Conservation (phyloP, 2,329 filamentous ascomycete genomes). For the Botrytis byssoidea region DNA sequence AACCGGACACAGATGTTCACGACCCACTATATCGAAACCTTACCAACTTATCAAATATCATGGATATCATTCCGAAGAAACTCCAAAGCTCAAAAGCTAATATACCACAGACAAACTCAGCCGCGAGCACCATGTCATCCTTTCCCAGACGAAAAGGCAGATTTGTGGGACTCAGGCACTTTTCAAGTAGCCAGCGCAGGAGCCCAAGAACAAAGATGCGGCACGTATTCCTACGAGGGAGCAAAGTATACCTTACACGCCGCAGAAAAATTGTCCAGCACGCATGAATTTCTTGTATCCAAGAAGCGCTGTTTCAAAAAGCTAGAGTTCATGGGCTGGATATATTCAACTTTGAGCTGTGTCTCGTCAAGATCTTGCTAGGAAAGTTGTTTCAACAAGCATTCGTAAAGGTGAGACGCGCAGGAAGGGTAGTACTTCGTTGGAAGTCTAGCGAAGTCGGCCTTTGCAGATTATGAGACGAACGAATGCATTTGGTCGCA, state of each 20-base stretch:
- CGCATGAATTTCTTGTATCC: not conserved
- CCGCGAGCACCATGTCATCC: not conserved
- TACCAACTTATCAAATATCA: not conserved
- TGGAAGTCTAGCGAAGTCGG: not conserved
- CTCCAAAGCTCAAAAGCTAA: not conserved
- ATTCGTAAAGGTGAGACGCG: too few species aligned
- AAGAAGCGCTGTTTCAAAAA: not conserved
- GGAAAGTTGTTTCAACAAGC: not conserved
- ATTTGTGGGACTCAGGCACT: not conserved
- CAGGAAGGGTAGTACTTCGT: not conserved
- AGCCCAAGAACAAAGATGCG: fast-evolving
- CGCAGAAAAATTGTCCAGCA: not conserved
- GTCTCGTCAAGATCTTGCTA: not conserved
- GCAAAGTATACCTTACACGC: not conserved
- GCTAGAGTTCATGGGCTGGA: not conserved
- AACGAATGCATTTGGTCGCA: too few species aligned
- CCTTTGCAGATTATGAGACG: not conserved
- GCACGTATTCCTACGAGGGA: not conserved
- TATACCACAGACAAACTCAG: not conserved
- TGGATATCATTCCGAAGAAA: too few species aligned
- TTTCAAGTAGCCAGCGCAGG: not conserved
- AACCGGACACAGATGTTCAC: not conserved
- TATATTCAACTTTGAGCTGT: too few species aligned
- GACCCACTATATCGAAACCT: not conserved
- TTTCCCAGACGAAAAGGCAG: not conserved